Conservation (phyloP, 2,329 filamentous ascomycete genomes). For the Sordariomycetes sp. region DNA sequence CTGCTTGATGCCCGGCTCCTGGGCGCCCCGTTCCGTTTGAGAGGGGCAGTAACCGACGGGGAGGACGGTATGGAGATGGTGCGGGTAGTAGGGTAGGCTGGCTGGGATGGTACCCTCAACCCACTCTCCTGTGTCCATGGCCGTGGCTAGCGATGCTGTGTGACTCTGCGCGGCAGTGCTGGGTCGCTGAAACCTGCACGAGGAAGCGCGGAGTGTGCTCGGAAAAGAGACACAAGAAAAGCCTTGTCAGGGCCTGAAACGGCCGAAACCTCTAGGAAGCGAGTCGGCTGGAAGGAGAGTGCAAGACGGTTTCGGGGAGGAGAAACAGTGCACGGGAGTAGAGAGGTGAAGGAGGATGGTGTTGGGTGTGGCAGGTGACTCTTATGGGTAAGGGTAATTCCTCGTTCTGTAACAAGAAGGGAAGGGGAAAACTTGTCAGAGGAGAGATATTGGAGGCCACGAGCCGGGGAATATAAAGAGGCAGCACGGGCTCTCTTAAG, state of each 20-base stretch:
- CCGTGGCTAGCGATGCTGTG: background rate
- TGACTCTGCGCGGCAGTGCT: background rate
- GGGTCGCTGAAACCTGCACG: background rate
- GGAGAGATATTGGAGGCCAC: background rate
- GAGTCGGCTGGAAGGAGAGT: background rate
- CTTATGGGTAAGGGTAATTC: background rate
- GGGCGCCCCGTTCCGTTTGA: background rate
- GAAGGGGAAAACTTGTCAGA: background rate
- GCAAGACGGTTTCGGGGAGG: background rate
- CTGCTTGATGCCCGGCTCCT: background rate
- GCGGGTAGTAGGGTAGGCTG: background rate
- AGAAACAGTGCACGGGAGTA: background rate
- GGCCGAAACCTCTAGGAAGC: background rate
- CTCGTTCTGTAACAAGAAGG: background rate
- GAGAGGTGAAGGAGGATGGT: background rate
- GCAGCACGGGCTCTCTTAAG: background rate
- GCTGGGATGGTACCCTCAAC: background rate
- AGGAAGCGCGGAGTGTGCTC: background rate
- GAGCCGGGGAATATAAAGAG: background rate
- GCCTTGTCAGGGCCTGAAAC: background rate
- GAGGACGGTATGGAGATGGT: background rate
- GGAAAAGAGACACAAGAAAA: background rate
- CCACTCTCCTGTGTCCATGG: background rate
- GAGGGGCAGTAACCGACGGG: background rate
- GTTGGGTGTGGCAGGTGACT: background rate